phyloP scores from a whole-genome alignment of 2,329 filamentous ascomycete species.

The Trichophyton schoenleinii region DNA sequence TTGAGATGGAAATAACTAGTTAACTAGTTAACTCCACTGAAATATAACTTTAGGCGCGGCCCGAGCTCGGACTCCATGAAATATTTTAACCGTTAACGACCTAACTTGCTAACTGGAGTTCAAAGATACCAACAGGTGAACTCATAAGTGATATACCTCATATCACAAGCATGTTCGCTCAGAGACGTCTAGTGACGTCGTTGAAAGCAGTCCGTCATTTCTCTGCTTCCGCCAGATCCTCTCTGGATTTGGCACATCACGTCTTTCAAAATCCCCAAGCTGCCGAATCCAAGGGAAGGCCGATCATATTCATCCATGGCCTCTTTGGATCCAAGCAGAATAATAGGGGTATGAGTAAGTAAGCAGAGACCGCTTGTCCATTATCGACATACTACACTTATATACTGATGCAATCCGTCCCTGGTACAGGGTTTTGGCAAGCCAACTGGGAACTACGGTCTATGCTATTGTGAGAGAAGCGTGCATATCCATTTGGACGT shows the following conservation, averaged over 20 bases:
- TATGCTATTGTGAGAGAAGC: slow-evolving; percentile 56
- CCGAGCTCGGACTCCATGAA: too few species aligned
- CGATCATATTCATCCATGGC: slow-evolving; percentile 79
- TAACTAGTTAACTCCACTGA: too few species aligned
- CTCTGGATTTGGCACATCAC: slow-evolving; percentile 8
- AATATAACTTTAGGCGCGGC: too few species aligned
- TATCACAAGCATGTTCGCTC: not conserved
- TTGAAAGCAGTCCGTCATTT: not conserved
- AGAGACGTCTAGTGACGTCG: not conserved
- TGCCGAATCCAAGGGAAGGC: not conserved
- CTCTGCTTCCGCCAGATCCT: not conserved
- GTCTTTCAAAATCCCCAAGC: slow-evolving; percentile 2
- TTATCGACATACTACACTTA: not conserved
- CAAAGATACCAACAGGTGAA: not conserved
- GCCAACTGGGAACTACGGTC: slow-evolving; percentile 60
- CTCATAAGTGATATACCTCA: not conserved
- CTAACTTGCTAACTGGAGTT: too few species aligned
- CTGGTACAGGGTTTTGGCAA: slow-evolving; percentile 53
- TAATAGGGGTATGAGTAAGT: slow-evolving; percentile 87
- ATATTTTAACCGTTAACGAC: too few species aligned
- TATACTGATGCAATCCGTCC: not conserved
- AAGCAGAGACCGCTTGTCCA: slow-evolving; percentile 24
- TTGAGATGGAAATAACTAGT: too few species aligned
- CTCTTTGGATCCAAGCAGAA: slow-evolving; percentile 86
- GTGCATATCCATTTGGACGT: not conserved